phyloP scores from a whole-genome alignment of 306 rosid genomes.

The Prunus mume region DNA sequence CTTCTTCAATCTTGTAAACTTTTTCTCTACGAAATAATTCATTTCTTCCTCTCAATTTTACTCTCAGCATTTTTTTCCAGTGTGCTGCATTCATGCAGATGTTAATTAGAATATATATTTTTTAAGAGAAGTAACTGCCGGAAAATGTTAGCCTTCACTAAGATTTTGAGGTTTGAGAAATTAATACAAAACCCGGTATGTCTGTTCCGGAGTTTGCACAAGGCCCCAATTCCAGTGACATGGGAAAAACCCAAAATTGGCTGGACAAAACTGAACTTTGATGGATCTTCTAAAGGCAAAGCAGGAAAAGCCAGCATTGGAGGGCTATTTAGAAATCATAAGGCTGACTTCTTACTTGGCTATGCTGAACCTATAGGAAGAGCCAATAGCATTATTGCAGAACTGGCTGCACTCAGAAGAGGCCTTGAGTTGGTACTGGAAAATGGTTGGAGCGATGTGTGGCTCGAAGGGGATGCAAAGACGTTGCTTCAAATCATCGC shows the following conservation, averaged over 20 bases:
- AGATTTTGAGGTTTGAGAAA: slow-evolving; percentile 34
- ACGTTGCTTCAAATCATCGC: slow-evolving; percentile 56
- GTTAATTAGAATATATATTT: neutral
- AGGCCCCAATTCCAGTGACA: slow-evolving; percentile 52
- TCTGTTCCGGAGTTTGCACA: slow-evolving; percentile 35
- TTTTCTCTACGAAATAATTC: too few species aligned
- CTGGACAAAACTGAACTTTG: slow-evolving; percentile 70
- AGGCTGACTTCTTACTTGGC: slow-evolving; percentile 68
- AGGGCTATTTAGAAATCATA: slow-evolving; percentile 54
- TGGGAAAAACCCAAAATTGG: slow-evolving; percentile 66
- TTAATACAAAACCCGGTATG: slow-evolving; percentile 31
- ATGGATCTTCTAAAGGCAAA: slow-evolving; percentile 55
- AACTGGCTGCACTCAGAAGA: slow-evolving; percentile 46
- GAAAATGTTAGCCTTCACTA: slow-evolving; percentile 38
- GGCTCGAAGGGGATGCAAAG: slow-evolving; percentile 77
- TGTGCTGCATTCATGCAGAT: too few species aligned
- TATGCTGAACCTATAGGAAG: slow-evolving; percentile 67
- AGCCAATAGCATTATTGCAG: slow-evolving; percentile 60
- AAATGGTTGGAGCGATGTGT: slow-evolving; percentile 67
- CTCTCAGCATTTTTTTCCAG: neutral
- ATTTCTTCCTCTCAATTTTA: too few species aligned
- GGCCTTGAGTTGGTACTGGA: slow-evolving; percentile 69
- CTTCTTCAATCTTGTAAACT: too few species aligned
- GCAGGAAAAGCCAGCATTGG: slow-evolving; percentile 59
- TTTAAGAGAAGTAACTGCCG: neutral